A percentile compares a stretch with the other conserved stretches of the same genome.
phyloP scores from a whole-genome alignment of 768 basidiomycete genomes.

The Tylopilus rubrobrunneus region DNA sequence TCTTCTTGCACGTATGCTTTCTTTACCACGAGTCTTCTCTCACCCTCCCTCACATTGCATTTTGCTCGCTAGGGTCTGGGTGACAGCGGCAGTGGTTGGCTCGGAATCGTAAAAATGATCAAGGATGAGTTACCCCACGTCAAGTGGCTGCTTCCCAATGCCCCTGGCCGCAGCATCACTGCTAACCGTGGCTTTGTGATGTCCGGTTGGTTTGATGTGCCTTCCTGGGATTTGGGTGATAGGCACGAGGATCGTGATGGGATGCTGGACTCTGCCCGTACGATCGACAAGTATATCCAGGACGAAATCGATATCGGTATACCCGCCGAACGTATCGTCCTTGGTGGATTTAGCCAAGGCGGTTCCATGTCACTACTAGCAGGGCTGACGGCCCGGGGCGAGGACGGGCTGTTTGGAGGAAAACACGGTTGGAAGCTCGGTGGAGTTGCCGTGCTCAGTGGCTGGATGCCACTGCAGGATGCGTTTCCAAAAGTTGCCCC shows the following conservation, averaged over 20 bases:
- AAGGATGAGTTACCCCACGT: slow-evolving; percentile 60
- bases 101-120: slow-evolving; percentile 71
- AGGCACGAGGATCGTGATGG: slow-evolving; percentile 54
- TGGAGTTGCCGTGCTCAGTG: slow-evolving; percentile 70
- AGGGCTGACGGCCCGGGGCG: slow-evolving; percentile 42
- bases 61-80: slow-evolving; percentile 58
- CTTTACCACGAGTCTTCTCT: background rate
- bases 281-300: slow-evolving; percentile 67
- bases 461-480: slow-evolving; percentile 68
- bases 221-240: slow-evolving; percentile 52
- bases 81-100: slow-evolving; percentile 73
- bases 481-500: slow-evolving; percentile 61
- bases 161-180: slow-evolving; percentile 52
- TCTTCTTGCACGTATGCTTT: slow-evolving; percentile 79
- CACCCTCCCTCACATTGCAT: slow-evolving; percentile 1
- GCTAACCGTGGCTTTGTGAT: slow-evolving; percentile 68
- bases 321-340: slow-evolving; percentile 64
- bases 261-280: slow-evolving; percentile 60
- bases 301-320: slow-evolving; percentile 72
- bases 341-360: slow-evolving; percentile 90
- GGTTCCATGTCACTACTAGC: slow-evolving; percentile 73
- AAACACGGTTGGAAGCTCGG: slow-evolving; percentile 56
- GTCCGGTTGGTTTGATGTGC: slow-evolving; percentile 86
- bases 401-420: slow-evolving; percentile 27
- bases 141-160: slow-evolving; percentile 73